Base-by-base conservation (phyloP, 441 rosid species). In the Viola pubescens region DNA sequence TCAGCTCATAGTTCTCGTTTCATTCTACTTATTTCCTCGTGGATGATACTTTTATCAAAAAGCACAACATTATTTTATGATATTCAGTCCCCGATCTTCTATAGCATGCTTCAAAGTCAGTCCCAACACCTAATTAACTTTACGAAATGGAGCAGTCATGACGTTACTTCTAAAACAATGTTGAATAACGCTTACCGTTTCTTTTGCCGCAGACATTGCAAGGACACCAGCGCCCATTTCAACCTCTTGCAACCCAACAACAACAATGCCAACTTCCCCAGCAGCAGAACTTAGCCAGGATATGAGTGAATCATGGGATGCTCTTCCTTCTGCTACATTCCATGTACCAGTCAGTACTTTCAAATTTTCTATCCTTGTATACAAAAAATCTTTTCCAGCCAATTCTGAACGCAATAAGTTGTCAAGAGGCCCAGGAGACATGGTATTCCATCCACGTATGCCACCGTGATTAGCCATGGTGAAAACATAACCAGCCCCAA, bases 151-250 rank as follows among this genome's bases (percentile, higher is more conserved):
- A 43, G 8, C 46, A 43, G 1, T 43, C 10, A 43, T 51, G 39
- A 43, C 7, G 51, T 3, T 11, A 41, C 11, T 37, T 64, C 50
- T 9, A 13, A 9, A 42, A 53, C 53, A 58, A 55, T 41, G 41
- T 50, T 66, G 42, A 40, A 55, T 9, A 52, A 54, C 57, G 50
- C 95, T 82, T 81, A 94, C 98, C 52, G 99, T 85, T 87, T 94
- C 99, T 79, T 91, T 94, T 45, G 98, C 99, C 3, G 99, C 99
- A 40, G 99, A 94, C 97, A 91, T 91, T 45, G 99, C 99, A 48
- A 94, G 87, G 68, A 88, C 88, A 11, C 97, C 97, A 39, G 99
- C 98, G 42, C 99, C 98, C 99, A 94, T 94, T 61, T 94, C 99
- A 60, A 94, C 97, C 79, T 91, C 99, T 79, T 94, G 99, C 71